Base-by-base conservation (phyloP, 352 stramenopile genomes). In the Phytophthora sansomeana region DNA sequence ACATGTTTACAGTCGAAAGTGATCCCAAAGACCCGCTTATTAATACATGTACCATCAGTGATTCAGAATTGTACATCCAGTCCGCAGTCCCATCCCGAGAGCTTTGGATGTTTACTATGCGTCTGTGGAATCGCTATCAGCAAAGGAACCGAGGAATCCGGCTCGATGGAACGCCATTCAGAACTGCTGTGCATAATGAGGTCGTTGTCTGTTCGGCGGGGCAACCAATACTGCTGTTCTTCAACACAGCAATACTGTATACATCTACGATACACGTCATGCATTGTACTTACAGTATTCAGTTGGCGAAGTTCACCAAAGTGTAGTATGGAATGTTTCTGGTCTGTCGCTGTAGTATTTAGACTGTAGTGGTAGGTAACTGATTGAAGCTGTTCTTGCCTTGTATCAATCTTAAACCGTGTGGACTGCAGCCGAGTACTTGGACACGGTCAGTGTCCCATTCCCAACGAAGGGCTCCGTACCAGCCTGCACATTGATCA, bases 391-490 rank as follows among this genome's bases (percentile, higher is more conserved):
- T n/a, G n/a, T n/a, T n/a, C n/a, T n/a, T n/a, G n/a, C n/a, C n/a
- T n/a, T n/a, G n/a, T n/a, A n/a, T n/a, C n/a, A n/a, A n/a, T n/a
- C n/a, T n/a, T 64, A 64, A 13, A 28, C 38, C 36, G 30, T 44
- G 19, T 58, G 62, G 38, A 60, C 52, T 14, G 60, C 58, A 0
- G 56, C 61, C 16, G 67, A 72, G 61, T 72, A 72, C 28, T 61
- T 60, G 6, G 55, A 72, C 42, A 75, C 67, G 0, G 51, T 63
- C 24, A 75, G 57, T 32, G 50, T 69, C 32, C 54, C 65, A 21
- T 77, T 69, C 13, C 53, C 58, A 10, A 58, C 44, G 57, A 74
- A 74, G 13, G 64, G 69, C 60, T 74, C 65, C 42, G 69, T 73
- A 32, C 69, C 69, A 33, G 58, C 65, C 69, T 78, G 54, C 28